phyloP scores from a whole-genome alignment of 2,329 filamentous ascomycete species.

The Leptographium flavum region DNA sequence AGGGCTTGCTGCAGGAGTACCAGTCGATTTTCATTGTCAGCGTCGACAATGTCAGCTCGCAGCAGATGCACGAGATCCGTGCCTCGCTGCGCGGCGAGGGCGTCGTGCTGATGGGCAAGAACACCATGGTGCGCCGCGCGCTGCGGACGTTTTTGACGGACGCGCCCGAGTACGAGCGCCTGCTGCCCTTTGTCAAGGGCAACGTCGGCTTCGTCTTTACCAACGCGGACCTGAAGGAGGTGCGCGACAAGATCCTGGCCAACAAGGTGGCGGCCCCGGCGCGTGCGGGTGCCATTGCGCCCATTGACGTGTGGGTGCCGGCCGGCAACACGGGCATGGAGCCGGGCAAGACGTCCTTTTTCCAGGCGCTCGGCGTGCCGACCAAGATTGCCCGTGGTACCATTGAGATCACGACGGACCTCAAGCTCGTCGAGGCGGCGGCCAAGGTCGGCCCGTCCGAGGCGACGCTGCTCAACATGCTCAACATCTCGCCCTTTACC shows the following conservation, averaged over 20 bases:
- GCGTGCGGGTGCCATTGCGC: conserved; percentile 93
- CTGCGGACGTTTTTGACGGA: conserved; percentile 88
- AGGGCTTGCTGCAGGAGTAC: conserved; percentile 92
- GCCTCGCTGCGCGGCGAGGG: conserved; percentile 76
- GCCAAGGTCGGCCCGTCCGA: conserved; percentile 96
- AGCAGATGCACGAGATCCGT: conserved; percentile 99
- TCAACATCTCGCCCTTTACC: conserved; percentile 99
- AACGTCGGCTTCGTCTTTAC: conserved; percentile 99
- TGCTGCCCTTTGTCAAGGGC: conserved; percentile 89
- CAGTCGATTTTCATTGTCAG: conserved; percentile 93
- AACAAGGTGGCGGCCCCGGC: conserved; percentile 98
- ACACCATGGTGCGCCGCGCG: conserved; percentile 99
- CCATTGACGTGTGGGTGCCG: conserved; percentile 83
- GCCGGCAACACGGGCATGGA: conserved; percentile 99
- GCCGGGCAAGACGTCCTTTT: conserved; percentile 99
- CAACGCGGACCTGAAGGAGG: conserved; percentile 84
- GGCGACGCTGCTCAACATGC: conserved; percentile 97
- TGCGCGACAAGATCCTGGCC: conserved; percentile 84
- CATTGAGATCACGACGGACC: conserved; percentile 97
- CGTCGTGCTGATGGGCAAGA: conserved; percentile 99
- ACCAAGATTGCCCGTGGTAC: conserved; percentile 99
- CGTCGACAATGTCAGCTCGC: conserved; percentile 99
- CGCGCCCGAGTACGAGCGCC: conserved; percentile 92
- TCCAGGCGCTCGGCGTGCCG: conserved; percentile 99
- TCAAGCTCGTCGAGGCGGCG: conserved; percentile 92